These are phyloP conservation scores for Chytriomyces hyalinus DNA, from an alignment of 192 early-diverging fungal genomes.

Conservation along the genomic window DNA sequence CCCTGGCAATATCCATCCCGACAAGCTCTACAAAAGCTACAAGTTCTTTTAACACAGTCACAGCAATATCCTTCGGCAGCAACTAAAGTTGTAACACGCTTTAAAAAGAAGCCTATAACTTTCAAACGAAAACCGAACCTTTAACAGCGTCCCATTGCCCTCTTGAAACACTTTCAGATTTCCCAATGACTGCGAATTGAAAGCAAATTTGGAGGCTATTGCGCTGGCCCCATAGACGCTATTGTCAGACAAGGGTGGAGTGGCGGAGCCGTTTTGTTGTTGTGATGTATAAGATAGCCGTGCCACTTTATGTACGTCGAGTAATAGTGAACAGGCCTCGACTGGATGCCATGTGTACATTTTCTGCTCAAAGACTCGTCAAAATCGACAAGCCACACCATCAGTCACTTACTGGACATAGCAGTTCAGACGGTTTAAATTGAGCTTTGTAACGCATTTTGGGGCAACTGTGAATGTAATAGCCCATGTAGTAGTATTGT, in stretches of 20 bases:
- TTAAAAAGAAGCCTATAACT: neutral
- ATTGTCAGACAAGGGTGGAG: neutral
- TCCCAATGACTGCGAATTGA: neutral
- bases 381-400: neutral
- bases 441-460: constrained; percentile 91
- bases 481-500: constrained; percentile 93
- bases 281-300: constrained; percentile 36
- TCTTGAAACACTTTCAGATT: constrained; percentile 10
- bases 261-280: neutral
- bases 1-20: constrained; percentile 35
- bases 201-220: neutral
- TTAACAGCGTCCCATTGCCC: neutral
- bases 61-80: neutral
- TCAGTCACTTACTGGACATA: constrained; percentile 63
- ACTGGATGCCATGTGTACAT: constrained; percentile 49
- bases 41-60: constrained; percentile 21
- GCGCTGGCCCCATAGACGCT: constrained; percentile 19
- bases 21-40: constrained; percentile 18
- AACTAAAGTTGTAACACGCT: neutral
- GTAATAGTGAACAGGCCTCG: constrained; percentile 53
- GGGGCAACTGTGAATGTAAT: constrained; percentile 85
- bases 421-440: constrained; percentile 81
- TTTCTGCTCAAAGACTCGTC: constrained; percentile 19
- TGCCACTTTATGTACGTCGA: constrained; percentile 61
- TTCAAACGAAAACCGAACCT: constrained; percentile 10